These are phyloP conservation scores for Zymoseptoria brevis DNA, from an alignment of 2,329 filamentous ascomycete species.

Conservation along the genomic window DNA sequence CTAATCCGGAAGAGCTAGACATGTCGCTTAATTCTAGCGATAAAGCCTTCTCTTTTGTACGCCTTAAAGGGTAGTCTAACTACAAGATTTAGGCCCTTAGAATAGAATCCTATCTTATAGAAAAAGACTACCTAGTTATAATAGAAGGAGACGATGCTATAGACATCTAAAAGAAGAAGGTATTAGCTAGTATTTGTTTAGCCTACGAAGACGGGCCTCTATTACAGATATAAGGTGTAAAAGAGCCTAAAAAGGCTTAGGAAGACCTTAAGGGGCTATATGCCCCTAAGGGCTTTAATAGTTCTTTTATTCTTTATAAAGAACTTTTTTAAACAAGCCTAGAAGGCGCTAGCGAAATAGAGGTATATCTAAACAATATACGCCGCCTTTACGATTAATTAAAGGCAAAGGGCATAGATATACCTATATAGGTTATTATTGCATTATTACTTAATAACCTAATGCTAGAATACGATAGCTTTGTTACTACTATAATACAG, in stretches of 20 bases:
- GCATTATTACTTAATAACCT: no score
- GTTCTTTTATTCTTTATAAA: not conserved
- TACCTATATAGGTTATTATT: not conserved
- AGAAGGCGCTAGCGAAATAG: not conserved
- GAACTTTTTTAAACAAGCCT: not conserved
- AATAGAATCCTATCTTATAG: not conserved
- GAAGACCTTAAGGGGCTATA: constrained; percentile 1
- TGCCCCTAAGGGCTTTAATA: constrained; percentile 2
- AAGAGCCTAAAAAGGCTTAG: not conserved
- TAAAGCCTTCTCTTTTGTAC: not conserved
- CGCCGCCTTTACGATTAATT: not conserved
- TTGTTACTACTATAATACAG: no score
- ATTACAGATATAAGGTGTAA: not conserved
- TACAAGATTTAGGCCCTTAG: not conserved
- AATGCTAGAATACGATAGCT: no score
- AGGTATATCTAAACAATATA: not conserved
- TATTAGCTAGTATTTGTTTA: no score
- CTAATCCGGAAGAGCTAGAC: not conserved
- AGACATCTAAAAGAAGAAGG: no score
- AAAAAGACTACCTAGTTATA: no score
- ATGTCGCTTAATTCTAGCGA: not conserved
- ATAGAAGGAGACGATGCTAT: no score
- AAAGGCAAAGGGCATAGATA: not conserved
- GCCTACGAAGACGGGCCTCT: no score
- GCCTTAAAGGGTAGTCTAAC: not conserved